Base-by-base conservation (phyloP, 176 grass and related monocot genomes). In the Aegilops sharonensis region DNA sequence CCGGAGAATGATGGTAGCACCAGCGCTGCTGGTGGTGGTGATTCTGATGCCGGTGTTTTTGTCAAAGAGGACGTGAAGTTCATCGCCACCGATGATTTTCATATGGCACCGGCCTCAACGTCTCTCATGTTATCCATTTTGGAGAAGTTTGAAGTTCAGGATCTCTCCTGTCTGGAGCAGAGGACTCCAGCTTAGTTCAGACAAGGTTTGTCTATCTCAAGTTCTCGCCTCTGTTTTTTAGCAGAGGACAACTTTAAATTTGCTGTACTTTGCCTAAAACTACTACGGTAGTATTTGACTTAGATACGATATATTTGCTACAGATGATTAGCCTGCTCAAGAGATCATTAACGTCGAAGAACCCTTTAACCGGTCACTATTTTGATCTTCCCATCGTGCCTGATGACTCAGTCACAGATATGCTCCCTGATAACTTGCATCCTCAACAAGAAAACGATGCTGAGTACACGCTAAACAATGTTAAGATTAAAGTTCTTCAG, bases 401-500 rank as follows among this genome's bases (percentile, higher is more conserved):
- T 9, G 66, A 80, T 5, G 87, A 64, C 10, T 32, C 40, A 8
- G 3, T 0, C 1, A 42, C 54, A 3, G 1, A 7, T 80, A n/a
- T 15, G 13, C 4, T 39, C 4, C 29, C 4, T 23, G 30, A 8
- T 3, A 65, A 5, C 15, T 2, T 71, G n/a, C n/a, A 20, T 52
- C 25, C 37, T 9, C 50, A 35, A 29, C 64, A 64, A 30, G 21
- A 14, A 9, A 7, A 8, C 6, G 74, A 79, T 18, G 21, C 2
- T 0, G 54, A 84, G 0, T 21, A 73, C 14, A 64, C 21, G 8
- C 6, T 42, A 21, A 48, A 29, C 1, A 45, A 29, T 4, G 0
- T 89, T 39, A 89, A 74, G 66, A 84, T 84, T 40, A 73, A 27
- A 12, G 64, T 84, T 78, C 75, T 89, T 40, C 75, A 84, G 75